phyloP scores from a whole-genome alignment of 2,329 filamentous ascomycete species.

The Stagonosporopsis chrysanthemi region DNA sequence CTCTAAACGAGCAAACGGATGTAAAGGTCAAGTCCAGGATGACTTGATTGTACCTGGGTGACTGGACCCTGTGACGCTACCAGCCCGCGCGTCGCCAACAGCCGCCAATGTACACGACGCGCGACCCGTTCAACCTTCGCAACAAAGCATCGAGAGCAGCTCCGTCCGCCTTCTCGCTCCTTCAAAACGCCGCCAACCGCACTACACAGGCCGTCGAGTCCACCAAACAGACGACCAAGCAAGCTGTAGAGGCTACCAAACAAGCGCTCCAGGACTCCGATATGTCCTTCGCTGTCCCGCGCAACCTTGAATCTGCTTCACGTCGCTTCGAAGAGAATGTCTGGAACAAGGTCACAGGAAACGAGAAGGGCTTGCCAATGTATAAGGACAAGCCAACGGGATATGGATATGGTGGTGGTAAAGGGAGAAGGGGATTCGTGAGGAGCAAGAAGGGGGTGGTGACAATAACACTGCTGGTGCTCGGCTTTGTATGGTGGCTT shows the following conservation, averaged over 20 bases:
- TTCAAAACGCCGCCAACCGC: conserved; percentile 43
- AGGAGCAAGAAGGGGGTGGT: conserved; percentile 69
- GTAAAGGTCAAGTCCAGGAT: neutral
- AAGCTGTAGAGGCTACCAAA: conserved; percentile 44
- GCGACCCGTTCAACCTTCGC: conserved; percentile 57
- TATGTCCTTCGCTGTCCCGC: conserved; percentile 54
- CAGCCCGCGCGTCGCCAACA: conserved; percentile 10
- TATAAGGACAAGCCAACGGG: conserved; percentile 99
- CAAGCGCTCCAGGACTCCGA: conserved; percentile 44
- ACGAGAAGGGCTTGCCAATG: conserved; percentile 77
- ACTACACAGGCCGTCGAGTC: conserved; percentile 28
- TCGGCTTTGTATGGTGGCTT: conserved; percentile 73
- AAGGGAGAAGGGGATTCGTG: conserved; percentile 59
- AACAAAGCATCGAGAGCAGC: conserved; percentile 39
- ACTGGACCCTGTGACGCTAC: conserved; percentile 19
- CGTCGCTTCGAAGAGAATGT: conserved; percentile 52
- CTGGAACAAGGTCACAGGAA: conserved; percentile 64
- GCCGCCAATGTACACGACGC: conserved; percentile 51
- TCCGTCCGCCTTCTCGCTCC: conserved; percentile 39
- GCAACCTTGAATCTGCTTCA: conserved; percentile 53
- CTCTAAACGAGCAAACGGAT: neutral
- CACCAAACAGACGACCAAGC: conserved; percentile 32
- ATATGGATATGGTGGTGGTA: conserved; percentile 63
- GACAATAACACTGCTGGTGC: conserved; percentile 60
- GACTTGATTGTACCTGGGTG: neutral